Conservation (phyloP, 2,329 filamentous ascomycete genomes). For the Tolypocladium pustulatum region DNA sequence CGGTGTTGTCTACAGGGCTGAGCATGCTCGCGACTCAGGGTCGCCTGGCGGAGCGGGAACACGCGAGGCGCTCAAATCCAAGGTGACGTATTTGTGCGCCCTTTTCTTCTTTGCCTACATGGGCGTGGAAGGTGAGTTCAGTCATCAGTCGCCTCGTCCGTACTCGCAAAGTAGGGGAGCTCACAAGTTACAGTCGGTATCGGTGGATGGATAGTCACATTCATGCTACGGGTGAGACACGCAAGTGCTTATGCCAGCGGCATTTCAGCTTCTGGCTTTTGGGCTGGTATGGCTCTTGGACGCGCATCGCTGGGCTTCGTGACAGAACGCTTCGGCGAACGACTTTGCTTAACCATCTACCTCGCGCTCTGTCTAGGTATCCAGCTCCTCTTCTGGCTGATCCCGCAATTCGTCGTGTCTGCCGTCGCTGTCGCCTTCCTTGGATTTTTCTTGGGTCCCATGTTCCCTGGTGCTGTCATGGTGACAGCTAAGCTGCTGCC, state of each 20-base stretch:
- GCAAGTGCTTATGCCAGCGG: slow-evolving; percentile 58
- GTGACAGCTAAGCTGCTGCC: slow-evolving; percentile 62
- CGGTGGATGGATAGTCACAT: slow-evolving; percentile 70
- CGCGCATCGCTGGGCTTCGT: slow-evolving; percentile 59
- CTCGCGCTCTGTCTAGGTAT: slow-evolving; percentile 48
- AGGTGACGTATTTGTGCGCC: slow-evolving; percentile 55
- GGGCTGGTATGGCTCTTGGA: slow-evolving; percentile 66
- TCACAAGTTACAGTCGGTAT: slow-evolving; percentile 37
- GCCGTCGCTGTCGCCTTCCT: slow-evolving; percentile 56
- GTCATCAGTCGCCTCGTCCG: neutral
- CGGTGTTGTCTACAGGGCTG: slow-evolving; percentile 38
- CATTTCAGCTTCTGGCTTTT: slow-evolving; percentile 65
- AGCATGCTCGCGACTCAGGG: slow-evolving; percentile 18
- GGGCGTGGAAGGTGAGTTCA: slow-evolving; percentile 47
- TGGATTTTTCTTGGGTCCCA: slow-evolving; percentile 64
- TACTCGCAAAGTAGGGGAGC: neutral
- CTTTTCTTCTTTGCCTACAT: slow-evolving; percentile 65
- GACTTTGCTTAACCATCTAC: slow-evolving; percentile 48
- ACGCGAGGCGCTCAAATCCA: slow-evolving; percentile 27
- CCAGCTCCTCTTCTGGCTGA: slow-evolving; percentile 45
- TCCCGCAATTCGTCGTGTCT: slow-evolving; percentile 49
- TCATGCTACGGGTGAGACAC: slow-evolving; percentile 63
- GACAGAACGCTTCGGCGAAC: slow-evolving; percentile 58
- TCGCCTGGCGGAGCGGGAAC: slow-evolving; percentile 19
- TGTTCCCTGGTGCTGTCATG: slow-evolving; percentile 65